Evolutionary conservation across 75 land plant species (phyloP).

Genomic region (Azolla pinnata): DNA sequence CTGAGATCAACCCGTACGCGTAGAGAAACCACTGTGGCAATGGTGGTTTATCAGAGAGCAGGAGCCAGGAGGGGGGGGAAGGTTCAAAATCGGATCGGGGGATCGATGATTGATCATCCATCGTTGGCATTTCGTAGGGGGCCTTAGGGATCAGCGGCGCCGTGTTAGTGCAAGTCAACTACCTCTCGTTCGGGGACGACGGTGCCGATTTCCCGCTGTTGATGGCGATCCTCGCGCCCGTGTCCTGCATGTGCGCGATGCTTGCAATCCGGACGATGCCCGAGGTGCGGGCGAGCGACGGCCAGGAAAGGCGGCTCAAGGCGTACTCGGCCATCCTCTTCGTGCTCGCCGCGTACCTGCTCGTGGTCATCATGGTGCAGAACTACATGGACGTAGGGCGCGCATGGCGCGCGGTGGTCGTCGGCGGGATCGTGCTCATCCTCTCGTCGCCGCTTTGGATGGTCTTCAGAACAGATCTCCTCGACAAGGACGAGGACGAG

Average conservation of each 20-base stretch:
- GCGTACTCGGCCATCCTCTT: conserved; percentile 42
- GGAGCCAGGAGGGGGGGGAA: no score
- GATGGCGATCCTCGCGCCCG: conserved; percentile 54
- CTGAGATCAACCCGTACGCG: no score
- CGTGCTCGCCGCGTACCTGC: conserved; percentile 56
- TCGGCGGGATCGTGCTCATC: conserved; percentile 32
- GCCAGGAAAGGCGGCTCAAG: conserved; percentile 36
- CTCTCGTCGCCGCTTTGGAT: conserved; percentile 39
- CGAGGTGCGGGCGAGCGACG: conserved; percentile 12
- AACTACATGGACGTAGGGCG: conserved; percentile 23
- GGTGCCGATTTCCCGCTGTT: conserved; percentile 50
- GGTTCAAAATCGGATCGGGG: no score
- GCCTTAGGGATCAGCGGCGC: conserved; percentile 88
- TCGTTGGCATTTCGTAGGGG: conserved; percentile 34
- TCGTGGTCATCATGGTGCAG: conserved; percentile 49
- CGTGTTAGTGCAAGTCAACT: conserved; percentile 57
- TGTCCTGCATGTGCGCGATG: conserved; percentile 49
- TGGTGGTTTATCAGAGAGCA: no score
- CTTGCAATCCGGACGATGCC: conserved; percentile 31
- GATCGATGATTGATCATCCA: background rate
- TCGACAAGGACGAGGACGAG: background rate
- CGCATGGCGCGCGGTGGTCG: conserved; percentile 13
- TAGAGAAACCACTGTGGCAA: no score
- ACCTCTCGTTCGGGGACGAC: conserved; percentile 32
- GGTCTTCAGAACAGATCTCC: conserved; percentile 24